Percentiles rank a stretch among this genome's conserved stretches.
phyloP scores from a whole-genome alignment of 169 alveolate genomes.

The Perkinsus chesapeaki region DNA sequence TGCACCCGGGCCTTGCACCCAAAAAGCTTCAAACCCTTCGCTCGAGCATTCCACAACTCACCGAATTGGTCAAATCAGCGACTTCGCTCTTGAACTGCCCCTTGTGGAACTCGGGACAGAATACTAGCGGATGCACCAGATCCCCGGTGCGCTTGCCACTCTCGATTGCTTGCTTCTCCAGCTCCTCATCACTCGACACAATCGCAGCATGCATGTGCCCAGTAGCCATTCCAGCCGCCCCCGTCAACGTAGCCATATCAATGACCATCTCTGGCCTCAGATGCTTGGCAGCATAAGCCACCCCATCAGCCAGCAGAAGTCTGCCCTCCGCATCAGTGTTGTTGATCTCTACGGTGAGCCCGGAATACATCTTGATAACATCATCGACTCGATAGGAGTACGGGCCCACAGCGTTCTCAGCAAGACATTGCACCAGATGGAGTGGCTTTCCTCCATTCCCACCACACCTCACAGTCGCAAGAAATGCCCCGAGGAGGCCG shows the following conservation, averaged over 20 bases:
- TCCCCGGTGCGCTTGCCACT: background rate
- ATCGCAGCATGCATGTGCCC: background rate
- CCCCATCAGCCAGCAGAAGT: constrained; percentile 42
- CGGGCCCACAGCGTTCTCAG: constrained; percentile 5
- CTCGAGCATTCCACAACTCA: background rate
- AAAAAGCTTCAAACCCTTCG: background rate
- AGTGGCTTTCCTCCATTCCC: background rate
- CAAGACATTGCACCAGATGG: background rate
- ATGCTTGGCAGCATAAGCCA: constrained; percentile 34
- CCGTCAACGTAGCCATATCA: constrained; percentile 52
- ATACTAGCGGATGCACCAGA: background rate
- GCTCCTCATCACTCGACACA: background rate
- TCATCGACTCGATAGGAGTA: constrained; percentile 13
- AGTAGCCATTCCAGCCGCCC: constrained; percentile 15
- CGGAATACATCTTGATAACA: constrained; percentile 37
- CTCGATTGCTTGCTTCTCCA: background rate
- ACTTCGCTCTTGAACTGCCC: background rate
- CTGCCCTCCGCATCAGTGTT: constrained; percentile 62
- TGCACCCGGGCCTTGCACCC: no score
- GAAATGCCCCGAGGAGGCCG: background rate
- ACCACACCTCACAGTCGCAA: background rate
- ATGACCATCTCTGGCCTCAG: constrained; percentile 31
- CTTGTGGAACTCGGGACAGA: background rate
- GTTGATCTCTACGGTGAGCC: constrained; percentile 43
- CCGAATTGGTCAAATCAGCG: background rate